Conservation (phyloP, 441 rosid genomes). For the Hura crepitans region DNA sequence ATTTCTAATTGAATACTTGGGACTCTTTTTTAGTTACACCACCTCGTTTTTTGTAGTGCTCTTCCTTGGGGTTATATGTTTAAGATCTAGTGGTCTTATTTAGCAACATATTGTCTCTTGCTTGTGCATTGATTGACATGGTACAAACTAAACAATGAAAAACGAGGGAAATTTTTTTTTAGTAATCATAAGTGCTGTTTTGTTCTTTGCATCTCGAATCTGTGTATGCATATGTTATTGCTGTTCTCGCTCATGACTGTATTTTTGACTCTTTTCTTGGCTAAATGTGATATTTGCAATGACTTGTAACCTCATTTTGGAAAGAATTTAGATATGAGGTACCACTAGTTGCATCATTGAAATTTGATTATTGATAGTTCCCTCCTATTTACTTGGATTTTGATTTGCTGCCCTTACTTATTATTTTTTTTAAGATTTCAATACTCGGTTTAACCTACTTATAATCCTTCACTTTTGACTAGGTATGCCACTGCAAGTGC, state of each 20-base stretch:
- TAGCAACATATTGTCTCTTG: neutral
- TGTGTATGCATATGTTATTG: neutral
- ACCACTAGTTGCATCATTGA: neutral
- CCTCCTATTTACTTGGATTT: conserved; percentile 1
- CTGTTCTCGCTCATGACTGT: neutral
- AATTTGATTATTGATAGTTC: conserved; percentile 7
- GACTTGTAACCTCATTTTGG: neutral
- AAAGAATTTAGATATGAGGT: neutral
- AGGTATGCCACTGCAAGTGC: conserved; percentile 99
- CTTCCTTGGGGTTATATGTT: neutral
- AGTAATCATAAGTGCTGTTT: conserved; percentile 6
- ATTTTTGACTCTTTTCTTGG: neutral
- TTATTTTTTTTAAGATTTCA: conserved; percentile 14
- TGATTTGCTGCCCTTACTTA: neutral
- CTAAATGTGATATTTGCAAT: neutral
- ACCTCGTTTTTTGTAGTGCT: neutral
- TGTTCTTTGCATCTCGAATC: neutral
- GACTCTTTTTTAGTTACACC: neutral
- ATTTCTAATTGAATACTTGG: neutral
- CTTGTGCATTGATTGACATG: neutral
- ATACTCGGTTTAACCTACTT: conserved; percentile 8
- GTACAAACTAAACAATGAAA: neutral
- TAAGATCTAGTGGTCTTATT: neutral
- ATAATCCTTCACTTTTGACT: conserved; percentile 28
- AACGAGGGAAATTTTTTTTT: neutral